Percentiles rank a stretch among this genome's conserved stretches.
Evolutionary conservation across 176 grass and related monocot genomes (phyloP).

Genomic region (Oryza australiensis): DNA sequence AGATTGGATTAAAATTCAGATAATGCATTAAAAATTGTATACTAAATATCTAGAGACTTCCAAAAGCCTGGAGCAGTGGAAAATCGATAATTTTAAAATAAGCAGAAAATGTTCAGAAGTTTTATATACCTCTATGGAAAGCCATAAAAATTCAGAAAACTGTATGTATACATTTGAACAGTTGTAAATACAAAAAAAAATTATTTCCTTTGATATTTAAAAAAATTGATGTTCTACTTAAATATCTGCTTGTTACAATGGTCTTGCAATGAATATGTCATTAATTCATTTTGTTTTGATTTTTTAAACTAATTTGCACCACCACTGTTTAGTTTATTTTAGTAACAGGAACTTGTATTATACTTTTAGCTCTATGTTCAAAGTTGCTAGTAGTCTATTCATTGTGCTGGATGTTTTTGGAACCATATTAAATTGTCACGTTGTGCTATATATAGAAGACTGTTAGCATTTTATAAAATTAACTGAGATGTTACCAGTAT

Average conservation of each 20-base stretch:
- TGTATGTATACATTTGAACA: background rate
- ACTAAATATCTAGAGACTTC: background rate
- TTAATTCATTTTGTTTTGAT: background rate
- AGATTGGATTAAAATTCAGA: background rate
- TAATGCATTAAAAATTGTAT: background rate
- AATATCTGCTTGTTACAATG: background rate
- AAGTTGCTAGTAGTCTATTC: background rate
- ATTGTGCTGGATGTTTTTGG: background rate
- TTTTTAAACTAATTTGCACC: background rate
- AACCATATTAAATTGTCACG: background rate
- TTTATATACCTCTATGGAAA: background rate
- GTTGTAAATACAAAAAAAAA: background rate
- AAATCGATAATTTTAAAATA: background rate
- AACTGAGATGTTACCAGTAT: background rate
- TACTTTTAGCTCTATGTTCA: background rate
- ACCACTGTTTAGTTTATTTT: background rate
- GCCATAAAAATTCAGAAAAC: background rate
- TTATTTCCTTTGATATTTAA: background rate
- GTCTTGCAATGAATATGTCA: background rate
- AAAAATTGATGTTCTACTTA: background rate
- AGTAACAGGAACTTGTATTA: background rate
- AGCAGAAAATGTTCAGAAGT: background rate
- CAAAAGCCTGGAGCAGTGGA: background rate
- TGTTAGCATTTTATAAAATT: background rate
- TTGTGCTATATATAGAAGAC: background rate